Base-by-base conservation (phyloP, 2,329 filamentous ascomycete genomes). In the Monilinia fructigena region DNA sequence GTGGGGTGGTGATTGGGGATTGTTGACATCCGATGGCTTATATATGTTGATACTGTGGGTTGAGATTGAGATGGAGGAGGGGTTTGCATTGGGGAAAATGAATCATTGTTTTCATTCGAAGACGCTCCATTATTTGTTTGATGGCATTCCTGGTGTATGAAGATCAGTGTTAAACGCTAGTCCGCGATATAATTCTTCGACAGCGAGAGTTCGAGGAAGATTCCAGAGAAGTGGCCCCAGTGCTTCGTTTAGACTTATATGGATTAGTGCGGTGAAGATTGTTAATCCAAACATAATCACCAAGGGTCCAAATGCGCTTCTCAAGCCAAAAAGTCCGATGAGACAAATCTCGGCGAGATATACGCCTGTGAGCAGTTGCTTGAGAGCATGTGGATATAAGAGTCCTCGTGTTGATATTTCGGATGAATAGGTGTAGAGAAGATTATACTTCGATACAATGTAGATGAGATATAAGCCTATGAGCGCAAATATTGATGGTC, bases 401-500 rank as follows among this genome's bases (percentile, higher is more conserved):
- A 86, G 82, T 40, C 87, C 87, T 73, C 89, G 87, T 23, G 85
- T 88, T 72, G 89, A 87, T 67, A 88, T 83, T 63, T 83, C 79
- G 11, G 83, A 80, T 68, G 86, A 84, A 61, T 83, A 84, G 38
- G 89, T 85, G 75, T 85, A 89, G 20, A 89, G 78, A 56, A 90
- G 74, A 75, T 89, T 88, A 79, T 89, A 89, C 26, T 85, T 82
- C 75, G 86, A 89, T 67, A 85, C 85, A 68, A 85, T 78, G 75
- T 89, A 89, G 77, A 89, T 87, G 28, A 89, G 76, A 64, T 79
- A 84, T 7, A 89, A 78, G n/a, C 86, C 86, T 52, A 87, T 79
- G 16, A 83, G 82, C 1, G 86, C 86, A 70, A 89, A 89, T 8
- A 83, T 84, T 84, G 52, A 89, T 79, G 47, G 89, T 84, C n/a